A percentile compares a stretch with the other conserved stretches of the same genome.
These are phyloP conservation scores for Microsporum ferrugineum DNA, from an alignment of 2,329 filamentous ascomycete genomes.

Conservation along the genomic window DNA sequence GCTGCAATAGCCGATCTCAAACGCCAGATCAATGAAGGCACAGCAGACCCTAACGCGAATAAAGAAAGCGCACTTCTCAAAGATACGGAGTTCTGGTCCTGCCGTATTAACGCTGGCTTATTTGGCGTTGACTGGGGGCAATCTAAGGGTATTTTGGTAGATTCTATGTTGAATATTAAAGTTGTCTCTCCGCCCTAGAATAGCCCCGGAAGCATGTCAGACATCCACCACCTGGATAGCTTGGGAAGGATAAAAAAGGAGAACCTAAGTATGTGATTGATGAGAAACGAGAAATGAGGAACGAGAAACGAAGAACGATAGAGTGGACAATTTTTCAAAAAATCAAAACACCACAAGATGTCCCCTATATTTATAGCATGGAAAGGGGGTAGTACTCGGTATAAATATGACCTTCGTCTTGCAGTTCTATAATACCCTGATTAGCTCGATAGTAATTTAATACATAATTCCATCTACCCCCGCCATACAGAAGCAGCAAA, in stretches of 20 bases:
- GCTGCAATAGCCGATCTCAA: constrained; percentile 41
- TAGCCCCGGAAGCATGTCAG: neutral
- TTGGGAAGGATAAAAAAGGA: neutral
- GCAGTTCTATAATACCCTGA: too few species aligned
- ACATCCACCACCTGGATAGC: neutral
- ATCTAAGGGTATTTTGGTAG: constrained; percentile 36
- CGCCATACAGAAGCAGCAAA: too few species aligned
- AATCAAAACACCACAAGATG: too few species aligned
- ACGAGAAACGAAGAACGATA: too few species aligned
- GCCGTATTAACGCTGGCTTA: constrained; percentile 47
- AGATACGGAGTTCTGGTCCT: constrained; percentile 35
- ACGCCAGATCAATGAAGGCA: constrained; percentile 26
- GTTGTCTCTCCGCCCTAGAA: constrained; percentile 18
- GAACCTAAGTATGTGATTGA: too few species aligned
- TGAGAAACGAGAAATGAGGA: too few species aligned
- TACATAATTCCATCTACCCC: too few species aligned
- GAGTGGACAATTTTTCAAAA: too few species aligned
- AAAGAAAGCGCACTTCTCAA: constrained; percentile 1
- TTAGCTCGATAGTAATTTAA: too few species aligned
- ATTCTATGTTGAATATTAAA: constrained; percentile 25
- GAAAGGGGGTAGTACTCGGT: too few species aligned
- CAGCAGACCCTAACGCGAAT: neutral
- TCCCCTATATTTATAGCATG: too few species aligned
- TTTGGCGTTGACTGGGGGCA: constrained; percentile 46
- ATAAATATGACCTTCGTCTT: too few species aligned